Base-by-base conservation (phyloP, 495 filamentous ascomycete genomes). In the Penicillium lagena region DNA sequence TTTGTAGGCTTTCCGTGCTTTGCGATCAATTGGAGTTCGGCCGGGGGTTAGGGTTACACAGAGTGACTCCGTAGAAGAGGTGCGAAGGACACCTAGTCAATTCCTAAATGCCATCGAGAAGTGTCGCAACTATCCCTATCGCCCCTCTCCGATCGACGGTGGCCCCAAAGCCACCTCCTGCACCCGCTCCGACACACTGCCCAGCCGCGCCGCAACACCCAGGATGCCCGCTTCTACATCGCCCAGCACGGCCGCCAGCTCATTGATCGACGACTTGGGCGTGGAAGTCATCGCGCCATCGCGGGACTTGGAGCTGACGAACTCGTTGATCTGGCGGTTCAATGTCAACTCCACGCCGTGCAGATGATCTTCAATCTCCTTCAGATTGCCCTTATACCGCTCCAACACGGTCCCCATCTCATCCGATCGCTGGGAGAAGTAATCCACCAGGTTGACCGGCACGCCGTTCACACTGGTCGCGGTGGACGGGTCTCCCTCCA, bases 301-400 rank as follows among this genome's bases (percentile, higher is more conserved):
- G 9, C 68, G 69, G 45, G 69, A 77, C 49, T 70, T 72, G 39
- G 70, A 74, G 27, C 77, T 73, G 41, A 81, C 70, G 56, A 86
- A 76, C 42, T 82, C 72, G 62, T 85, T 80, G 43, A 86, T 77
- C 59, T 89, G 83, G 45, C 82, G 76, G 48, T 83, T 70, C 37
- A 87, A 73, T 22, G 77, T 79, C 8, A 71, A 67, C 56, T 94
- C 87, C 15, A 95, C 81, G 4, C 82, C 80, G 39, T 83, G 72
- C 38, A 96, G 71, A 59, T 93, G 88, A 50, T 79, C 74, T 64
- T 95, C 89, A 40, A 96, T 89, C 60, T 95, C 89, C 38, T 76
- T 70, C 39, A 95, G 64, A 46, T 85, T 87, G 28, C 69, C 64
- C 49, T 80, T 76, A 58, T 90, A 89, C 50, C 65, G 72, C 7